These are phyloP conservation scores for Flagelloscypha sp. DNA, from an alignment of 768 basidiomycete genomes.

Conservation along the genomic window DNA sequence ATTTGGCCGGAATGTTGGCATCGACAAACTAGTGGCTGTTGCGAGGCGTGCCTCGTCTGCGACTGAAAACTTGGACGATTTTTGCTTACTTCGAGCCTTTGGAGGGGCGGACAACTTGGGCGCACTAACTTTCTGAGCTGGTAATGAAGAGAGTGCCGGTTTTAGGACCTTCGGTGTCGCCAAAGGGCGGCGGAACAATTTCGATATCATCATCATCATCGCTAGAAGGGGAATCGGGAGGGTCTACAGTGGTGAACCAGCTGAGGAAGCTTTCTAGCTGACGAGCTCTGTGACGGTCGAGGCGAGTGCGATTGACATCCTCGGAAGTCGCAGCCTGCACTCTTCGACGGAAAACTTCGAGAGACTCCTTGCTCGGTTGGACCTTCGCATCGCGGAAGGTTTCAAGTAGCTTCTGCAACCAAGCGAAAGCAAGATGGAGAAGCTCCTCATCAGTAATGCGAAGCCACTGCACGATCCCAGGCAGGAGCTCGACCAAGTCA, in stretches of 20 bases:
- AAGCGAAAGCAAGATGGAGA: constrained; percentile 78
- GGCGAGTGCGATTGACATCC: constrained; percentile 42
- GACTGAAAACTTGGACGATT: constrained; percentile 11
- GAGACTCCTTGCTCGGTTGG: constrained; percentile 43
- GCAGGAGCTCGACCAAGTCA: constrained; percentile 70
- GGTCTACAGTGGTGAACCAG: too few relatives aligned
- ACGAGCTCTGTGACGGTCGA: constrained; percentile 36
- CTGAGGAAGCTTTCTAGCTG: constrained; percentile 43
- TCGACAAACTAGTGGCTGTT: constrained; percentile 27
- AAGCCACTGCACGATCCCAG: constrained; percentile 79
- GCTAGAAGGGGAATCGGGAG: too few relatives aligned
- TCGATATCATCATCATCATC: constrained; percentile 56
- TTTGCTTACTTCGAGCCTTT: background rate
- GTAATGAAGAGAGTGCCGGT: background rate
- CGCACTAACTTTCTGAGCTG: background rate
- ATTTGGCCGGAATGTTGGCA: constrained; percentile 43
- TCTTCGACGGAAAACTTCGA: constrained; percentile 62
- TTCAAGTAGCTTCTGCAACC: constrained; percentile 71
- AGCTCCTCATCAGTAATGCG: constrained; percentile 89
- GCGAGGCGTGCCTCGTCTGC: too few relatives aligned
- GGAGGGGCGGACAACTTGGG: background rate
- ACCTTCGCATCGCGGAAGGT: constrained; percentile 62
- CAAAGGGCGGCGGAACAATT: constrained; percentile 33
- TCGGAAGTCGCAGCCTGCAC: constrained; percentile 51
- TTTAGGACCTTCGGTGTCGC: constrained; percentile 3